These are phyloP conservation scores for Arxiozyma telluris DNA, from an alignment of 1,139 yeast genomes.

Conservation along the genomic window DNA sequence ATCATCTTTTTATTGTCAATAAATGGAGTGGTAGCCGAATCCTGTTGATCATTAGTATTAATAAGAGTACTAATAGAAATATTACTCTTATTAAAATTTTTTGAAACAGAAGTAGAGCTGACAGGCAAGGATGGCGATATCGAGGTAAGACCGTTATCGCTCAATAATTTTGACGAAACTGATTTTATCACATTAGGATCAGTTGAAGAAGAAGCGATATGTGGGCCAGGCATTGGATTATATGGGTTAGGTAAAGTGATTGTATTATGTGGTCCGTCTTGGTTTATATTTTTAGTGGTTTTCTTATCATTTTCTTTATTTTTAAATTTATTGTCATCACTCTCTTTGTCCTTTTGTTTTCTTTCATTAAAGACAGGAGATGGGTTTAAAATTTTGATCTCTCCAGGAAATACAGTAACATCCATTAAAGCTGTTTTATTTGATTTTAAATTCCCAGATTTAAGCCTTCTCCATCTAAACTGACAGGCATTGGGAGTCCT, in stretches of 20 bases:
- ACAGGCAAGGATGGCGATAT: background rate
- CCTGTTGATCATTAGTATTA: background rate
- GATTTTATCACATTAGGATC: background rate
- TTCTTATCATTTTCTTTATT: background rate
- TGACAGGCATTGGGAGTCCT: constrained; percentile 76
- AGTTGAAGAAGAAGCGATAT: background rate
- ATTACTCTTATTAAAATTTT: background rate
- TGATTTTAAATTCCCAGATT: constrained; percentile 55
- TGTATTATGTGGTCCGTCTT: no score
- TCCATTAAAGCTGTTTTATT: constrained; percentile 34
- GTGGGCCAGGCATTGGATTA: background rate
- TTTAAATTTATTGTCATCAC: background rate
- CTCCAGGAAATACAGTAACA: constrained; percentile 17
- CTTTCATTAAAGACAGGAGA: background rate
- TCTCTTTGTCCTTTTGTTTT: background rate
- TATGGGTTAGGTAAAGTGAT: background rate
- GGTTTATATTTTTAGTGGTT: background rate
- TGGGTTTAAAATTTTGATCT: constrained; percentile 8
- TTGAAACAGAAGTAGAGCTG: background rate
- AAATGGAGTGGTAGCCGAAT: background rate
- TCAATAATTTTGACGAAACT: no score
- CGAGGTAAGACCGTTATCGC: background rate
- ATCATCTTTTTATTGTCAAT: background rate
- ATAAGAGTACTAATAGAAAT: background rate
- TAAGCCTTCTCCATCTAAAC: constrained; percentile 66